A percentile compares a stretch with the other conserved stretches of the same genome.
These are phyloP conservation scores for Trichocladium antarcticum DNA, from an alignment of 495 filamentous ascomycete genomes.

Conservation along the genomic window DNA sequence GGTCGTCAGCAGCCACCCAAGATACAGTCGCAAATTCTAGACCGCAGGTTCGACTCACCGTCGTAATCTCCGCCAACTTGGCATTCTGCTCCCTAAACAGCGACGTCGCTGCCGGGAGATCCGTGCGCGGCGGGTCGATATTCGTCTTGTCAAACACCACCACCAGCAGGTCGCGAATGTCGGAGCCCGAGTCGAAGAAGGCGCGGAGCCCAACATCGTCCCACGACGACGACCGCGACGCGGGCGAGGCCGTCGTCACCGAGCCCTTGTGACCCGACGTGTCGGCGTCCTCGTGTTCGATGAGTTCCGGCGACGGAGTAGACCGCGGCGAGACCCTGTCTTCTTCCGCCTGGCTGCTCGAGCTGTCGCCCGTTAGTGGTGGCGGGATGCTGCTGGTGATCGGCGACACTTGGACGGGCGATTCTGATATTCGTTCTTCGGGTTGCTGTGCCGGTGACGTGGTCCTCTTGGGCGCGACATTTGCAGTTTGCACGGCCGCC, in stretches of 20 bases:
- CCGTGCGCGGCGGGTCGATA: conserved; percentile 58
- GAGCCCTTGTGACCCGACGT: conserved; percentile 32
- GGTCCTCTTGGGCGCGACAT: conserved; percentile 6
- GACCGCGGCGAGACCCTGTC: conserved; percentile 52
- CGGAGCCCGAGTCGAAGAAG: conserved; percentile 86
- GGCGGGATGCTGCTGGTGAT: conserved; percentile 41
- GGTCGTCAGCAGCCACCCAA: conserved; percentile 17
- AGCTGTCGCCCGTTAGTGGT: conserved; percentile 52
- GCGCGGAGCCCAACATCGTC: conserved; percentile 72
- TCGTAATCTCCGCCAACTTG: conserved; percentile 68
- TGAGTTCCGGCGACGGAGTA: conserved; percentile 56
- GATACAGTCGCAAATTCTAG: too few species aligned
- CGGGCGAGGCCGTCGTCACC: conserved; percentile 34
- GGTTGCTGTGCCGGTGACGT: conserved; percentile 16
- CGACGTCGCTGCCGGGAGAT: conserved; percentile 72
- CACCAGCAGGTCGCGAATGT: conserved; percentile 79
- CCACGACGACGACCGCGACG: conserved; percentile 49
- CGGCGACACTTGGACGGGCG: conserved; percentile 63
- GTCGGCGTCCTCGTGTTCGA: conserved; percentile 39
- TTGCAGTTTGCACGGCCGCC: conserved; percentile 19
- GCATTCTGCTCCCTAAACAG: conserved; percentile 79
- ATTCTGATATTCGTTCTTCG: conserved; percentile 55
- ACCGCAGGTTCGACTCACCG: conserved; percentile 39
- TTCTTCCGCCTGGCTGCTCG: conserved; percentile 52
- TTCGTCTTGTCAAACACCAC: conserved; percentile 86